Evolutionary conservation across 1,284 basidiomycete genomes (phyloP).

Genomic region (Lignosus rhinocerotis): DNA sequence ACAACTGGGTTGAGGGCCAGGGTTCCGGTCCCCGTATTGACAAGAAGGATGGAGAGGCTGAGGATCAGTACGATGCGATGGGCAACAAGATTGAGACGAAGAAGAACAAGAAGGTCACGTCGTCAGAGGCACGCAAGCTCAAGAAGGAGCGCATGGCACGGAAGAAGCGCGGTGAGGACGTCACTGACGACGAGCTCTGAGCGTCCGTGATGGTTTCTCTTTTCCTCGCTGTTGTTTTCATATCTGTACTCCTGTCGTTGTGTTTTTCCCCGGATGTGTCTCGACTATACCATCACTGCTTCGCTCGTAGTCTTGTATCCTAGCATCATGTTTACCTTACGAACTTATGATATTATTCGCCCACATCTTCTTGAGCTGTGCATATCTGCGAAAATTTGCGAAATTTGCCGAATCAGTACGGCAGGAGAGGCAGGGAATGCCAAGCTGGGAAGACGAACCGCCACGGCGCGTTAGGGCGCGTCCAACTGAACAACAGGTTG

Average conservation of each 20-base stretch:
- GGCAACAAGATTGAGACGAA: slow-evolving; percentile 91
- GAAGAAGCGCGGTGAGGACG: slow-evolving; percentile 80
- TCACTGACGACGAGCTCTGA: slow-evolving; percentile 63
- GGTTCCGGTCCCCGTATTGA: slow-evolving; percentile 90
- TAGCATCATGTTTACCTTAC: slow-evolving; percentile 29
- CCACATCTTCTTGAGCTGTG: neutral
- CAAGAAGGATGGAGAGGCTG: slow-evolving; percentile 85
- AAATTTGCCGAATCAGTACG: neutral
- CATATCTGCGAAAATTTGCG: neutral
- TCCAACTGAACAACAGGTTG: neutral
- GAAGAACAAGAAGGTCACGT: slow-evolving; percentile 84
- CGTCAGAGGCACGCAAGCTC: slow-evolving; percentile 81
- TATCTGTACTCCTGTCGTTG: slow-evolving; percentile 24
- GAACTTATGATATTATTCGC: slow-evolving; percentile 19
- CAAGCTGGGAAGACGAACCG: slow-evolving; percentile 12
- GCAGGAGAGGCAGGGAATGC: slow-evolving; percentile 1
- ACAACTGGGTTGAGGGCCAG: slow-evolving; percentile 99
- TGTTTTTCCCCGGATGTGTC: slow-evolving; percentile 31
- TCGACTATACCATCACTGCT: slow-evolving; percentile 24
- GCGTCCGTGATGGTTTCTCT: slow-evolving; percentile 15
- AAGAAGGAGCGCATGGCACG: slow-evolving; percentile 97
- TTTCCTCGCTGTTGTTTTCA: slow-evolving; percentile 25
- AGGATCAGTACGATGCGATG: slow-evolving; percentile 90
- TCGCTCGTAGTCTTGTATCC: slow-evolving; percentile 30
- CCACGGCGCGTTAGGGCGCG: neutral